Percentiles rank a stretch among this genome's conserved stretches.
Conservation (phyloP, 2,329 filamentous ascomycete species). For the Lojkania enalia region DNA sequence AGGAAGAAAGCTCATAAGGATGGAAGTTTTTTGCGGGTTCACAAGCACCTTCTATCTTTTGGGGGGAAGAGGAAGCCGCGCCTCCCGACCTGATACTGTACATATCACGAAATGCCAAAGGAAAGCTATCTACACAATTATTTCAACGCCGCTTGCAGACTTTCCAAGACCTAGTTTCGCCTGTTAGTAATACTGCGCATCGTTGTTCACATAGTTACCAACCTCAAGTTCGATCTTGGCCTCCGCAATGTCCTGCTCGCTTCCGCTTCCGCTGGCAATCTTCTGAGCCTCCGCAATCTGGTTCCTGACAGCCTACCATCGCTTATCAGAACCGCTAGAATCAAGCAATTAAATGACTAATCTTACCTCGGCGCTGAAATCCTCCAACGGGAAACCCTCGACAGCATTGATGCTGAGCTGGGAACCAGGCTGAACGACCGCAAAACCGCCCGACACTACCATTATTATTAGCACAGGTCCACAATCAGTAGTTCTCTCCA, state of each 20-base stretch:
- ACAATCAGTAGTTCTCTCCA: background rate
- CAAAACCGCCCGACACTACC: constrained; percentile 92
- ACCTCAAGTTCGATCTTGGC: constrained; percentile 99
- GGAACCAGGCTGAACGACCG: constrained; percentile 93
- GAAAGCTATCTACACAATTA: constrained; percentile 60
- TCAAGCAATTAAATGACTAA: too few relatives aligned
- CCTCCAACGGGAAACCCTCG: constrained; percentile 91
- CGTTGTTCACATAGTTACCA: constrained; percentile 36
- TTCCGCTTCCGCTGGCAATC: constrained; percentile 85
- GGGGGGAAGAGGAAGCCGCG: constrained; percentile 32
- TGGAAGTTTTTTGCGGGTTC: constrained; percentile 27
- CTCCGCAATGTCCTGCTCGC: constrained; percentile 97
- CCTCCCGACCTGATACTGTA: constrained; percentile 38
- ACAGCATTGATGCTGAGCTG: constrained; percentile 97
- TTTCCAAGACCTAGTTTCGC: constrained; percentile 74
- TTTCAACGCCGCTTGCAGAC: constrained; percentile 78
- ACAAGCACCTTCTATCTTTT: constrained; percentile 42
- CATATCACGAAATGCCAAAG: constrained; percentile 33
- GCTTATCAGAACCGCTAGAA: too few relatives aligned
- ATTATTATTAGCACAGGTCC: constrained; percentile 8
- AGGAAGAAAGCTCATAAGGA: background rate
- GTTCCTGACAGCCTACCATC: constrained; percentile 69
- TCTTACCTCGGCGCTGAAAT: constrained; percentile 81
- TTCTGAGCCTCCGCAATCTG: constrained; percentile 96
- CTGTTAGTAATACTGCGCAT: background rate